Base-by-base conservation (phyloP, 2,329 filamentous ascomycete species). In the Pseudogymnoascus sp. region DNA sequence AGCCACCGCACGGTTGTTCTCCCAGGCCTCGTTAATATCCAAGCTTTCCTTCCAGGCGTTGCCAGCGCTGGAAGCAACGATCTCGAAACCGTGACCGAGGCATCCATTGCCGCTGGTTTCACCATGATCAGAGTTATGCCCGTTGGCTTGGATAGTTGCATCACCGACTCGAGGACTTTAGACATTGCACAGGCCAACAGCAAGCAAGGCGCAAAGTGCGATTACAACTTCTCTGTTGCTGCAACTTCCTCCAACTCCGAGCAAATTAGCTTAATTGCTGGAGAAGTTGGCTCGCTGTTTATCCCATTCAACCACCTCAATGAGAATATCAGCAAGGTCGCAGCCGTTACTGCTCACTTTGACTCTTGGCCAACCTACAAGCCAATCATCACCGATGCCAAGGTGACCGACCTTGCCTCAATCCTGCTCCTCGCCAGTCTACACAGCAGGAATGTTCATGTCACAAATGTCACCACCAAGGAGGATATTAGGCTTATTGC, bases 241-340 rank as follows among this genome's bases (percentile, higher is more conserved):
- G 88, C 87, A 33, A 90, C 88, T 22, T 86, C 86, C 7, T 80
- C 80, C 65, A 92, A 92, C 71, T 83, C 87, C 14, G 84, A 88
- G 66, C 86, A 91, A 75, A 87, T 92, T 70, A 86, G 85, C 69
- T 81, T 86, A 66, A 81, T 92, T 61, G 85, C 86, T 16, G 79
- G 82, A 57, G 88, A 92, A 66, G 89, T 92, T 61, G 89, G 89
- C 28, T 90, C 89, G 18, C 79, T 92, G 43, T 92, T 91, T 76
- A 89, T 92, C 64, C 89, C 89, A 12, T 92, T 92, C 79, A 90
- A 92, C 74, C 83, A 73, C 73, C 77, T 92, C 25, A 89, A 87
- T 63, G 88, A 88, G 67, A 92, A 92, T 73, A 91, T 92, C 73
- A 91, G 85, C 81, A 90, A 90, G 78, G 89, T 92, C 50, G 87